Evolutionary conservation across 306 rosid species (phyloP).

Genomic region (Begonia peltatifolia): DNA sequence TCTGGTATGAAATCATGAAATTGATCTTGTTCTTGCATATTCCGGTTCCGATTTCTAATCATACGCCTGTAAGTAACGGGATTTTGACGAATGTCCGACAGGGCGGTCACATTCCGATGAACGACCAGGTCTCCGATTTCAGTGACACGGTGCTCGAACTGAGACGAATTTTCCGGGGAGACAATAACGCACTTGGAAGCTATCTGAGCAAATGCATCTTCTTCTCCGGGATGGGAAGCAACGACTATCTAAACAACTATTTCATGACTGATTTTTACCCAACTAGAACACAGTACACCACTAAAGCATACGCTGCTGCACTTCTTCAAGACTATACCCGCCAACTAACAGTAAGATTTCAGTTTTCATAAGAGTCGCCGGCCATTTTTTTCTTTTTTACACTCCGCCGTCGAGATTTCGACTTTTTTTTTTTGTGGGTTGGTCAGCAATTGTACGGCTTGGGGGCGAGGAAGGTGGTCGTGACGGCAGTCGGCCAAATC

Average conservation of each 20-base stretch:
- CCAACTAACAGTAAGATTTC: constrained; percentile 37
- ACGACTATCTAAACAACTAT: constrained; percentile 83
- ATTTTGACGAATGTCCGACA: constrained; percentile 3
- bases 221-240: constrained; percentile 86
- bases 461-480: constrained; percentile 84
- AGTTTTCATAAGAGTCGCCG: background rate
- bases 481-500: constrained; percentile 64
- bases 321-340: constrained; percentile 63
- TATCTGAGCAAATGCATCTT: constrained; percentile 52
- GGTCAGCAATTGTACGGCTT: constrained; percentile 53
- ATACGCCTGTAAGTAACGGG: no score
- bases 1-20: constrained; percentile 28
- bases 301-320: constrained; percentile 33
- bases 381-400: no score
- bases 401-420: no score
- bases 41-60: no score
- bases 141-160: constrained; percentile 42
- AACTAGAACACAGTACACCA: constrained; percentile 39
- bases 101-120: constrained; percentile 75
- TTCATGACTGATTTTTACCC: constrained; percentile 72
- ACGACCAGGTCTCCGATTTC: constrained; percentile 47
- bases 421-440: background rate
- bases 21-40: no score
- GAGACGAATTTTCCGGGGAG: constrained; percentile 56
- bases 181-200: constrained; percentile 28